These are phyloP conservation scores for Purpureocillium takamizusanense DNA, from an alignment of 2,329 filamentous ascomycete species.

Conservation along the genomic window DNA sequence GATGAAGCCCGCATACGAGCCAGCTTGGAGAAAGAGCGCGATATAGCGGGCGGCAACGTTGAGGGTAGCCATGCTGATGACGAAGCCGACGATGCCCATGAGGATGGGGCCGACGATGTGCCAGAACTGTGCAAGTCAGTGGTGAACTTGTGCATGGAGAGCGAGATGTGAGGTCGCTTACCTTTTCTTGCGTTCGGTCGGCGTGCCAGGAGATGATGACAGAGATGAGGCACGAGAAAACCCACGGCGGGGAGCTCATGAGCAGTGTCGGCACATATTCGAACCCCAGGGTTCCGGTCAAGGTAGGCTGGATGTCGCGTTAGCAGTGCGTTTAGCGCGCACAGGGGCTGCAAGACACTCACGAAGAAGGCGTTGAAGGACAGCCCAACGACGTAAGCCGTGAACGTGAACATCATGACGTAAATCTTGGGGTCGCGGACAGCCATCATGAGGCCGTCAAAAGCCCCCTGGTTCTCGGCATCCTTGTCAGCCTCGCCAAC, in stretches of 20 bases:
- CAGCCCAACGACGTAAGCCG: conserved; percentile 49
- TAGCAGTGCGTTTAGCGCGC: no score
- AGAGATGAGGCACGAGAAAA: conserved; percentile 49
- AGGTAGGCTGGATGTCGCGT: conserved; percentile 27
- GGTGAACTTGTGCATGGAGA: neutral
- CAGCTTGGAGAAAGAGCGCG: conserved; percentile 50
- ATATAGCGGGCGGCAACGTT: conserved; percentile 49
- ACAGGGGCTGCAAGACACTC: conserved; percentile 14
- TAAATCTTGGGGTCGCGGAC: conserved; percentile 54
- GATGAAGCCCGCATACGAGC: conserved; percentile 49
- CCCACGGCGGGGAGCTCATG: conserved; percentile 49
- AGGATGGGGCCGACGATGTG: conserved; percentile 46
- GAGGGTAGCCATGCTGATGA: conserved; percentile 50
- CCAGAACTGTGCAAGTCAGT: conserved; percentile 34
- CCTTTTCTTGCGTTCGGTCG: conserved; percentile 44
- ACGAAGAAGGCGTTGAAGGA: conserved; percentile 52
- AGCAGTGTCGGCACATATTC: conserved; percentile 41
- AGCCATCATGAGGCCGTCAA: conserved; percentile 48
- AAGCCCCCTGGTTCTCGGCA: conserved; percentile 35
- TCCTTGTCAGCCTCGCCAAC: conserved; percentile 48
- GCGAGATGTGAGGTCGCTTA: conserved; percentile 12
- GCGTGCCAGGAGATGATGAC: conserved; percentile 46
- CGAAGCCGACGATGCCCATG: conserved; percentile 45
- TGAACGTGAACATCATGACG: conserved; percentile 53
- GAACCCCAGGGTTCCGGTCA: conserved; percentile 45